These are phyloP conservation scores for Eutypa lata DNA, from an alignment of 2,329 filamentous ascomycete species.

Conservation along the genomic window DNA sequence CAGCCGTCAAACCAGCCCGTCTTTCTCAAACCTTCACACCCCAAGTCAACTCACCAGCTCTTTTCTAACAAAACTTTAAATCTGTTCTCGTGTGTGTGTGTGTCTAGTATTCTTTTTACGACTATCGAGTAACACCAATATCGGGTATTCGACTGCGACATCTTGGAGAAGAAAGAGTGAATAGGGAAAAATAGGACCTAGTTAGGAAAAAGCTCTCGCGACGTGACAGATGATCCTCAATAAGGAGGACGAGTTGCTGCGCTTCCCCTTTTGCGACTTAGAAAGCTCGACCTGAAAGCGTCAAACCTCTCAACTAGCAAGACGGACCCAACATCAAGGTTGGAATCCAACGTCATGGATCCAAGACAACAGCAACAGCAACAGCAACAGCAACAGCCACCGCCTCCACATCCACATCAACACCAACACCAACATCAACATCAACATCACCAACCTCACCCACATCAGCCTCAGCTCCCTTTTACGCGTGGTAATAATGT, in stretches of 20 bases:
- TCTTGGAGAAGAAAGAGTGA: background rate
- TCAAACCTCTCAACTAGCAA: background rate
- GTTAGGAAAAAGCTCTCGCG: background rate
- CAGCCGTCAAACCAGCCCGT: too few species aligned
- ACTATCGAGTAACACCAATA: too few species aligned
- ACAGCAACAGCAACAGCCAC: too few species aligned
- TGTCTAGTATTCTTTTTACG: too few species aligned
- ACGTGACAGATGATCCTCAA: background rate
- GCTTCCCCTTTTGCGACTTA: background rate
- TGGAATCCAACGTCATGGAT: background rate
- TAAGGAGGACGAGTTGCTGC: background rate
- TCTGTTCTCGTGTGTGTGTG: too few species aligned
- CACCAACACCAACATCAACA: background rate
- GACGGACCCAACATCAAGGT: background rate
- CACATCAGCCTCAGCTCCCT: constrained; percentile 1
- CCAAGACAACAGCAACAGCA: background rate
- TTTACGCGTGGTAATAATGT: constrained; percentile 8
- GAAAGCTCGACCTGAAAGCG: background rate
- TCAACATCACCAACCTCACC: constrained; percentile 4
- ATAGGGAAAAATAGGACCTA: background rate
- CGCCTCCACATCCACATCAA: background rate
- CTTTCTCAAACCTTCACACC: too few species aligned
- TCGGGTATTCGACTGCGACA: background rate
- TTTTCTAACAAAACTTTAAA: too few species aligned
- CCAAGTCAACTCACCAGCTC: too few species aligned